These are phyloP conservation scores for Termitomyces sp. DNA, from an alignment of 768 basidiomycete species.

Conservation along the genomic window DNA sequence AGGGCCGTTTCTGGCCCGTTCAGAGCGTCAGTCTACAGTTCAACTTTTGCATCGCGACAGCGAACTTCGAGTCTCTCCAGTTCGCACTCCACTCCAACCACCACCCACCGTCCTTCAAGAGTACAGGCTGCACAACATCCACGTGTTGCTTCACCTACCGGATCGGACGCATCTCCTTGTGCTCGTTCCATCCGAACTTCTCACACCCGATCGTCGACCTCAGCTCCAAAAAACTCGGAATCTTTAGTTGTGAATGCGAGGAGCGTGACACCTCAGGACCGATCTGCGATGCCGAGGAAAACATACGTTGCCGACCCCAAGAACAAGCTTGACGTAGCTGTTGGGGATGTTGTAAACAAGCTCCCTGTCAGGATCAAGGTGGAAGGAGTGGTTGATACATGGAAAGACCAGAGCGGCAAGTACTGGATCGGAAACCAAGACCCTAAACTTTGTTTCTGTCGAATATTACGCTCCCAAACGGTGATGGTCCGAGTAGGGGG, in stretches of 20 bases:
- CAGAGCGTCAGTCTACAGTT: slow-evolving; percentile 40
- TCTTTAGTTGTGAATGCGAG: slow-evolving; percentile 32
- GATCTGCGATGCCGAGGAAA: slow-evolving; percentile 39
- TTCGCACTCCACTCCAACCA: slow-evolving; percentile 26
- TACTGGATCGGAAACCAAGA: slow-evolving; percentile 96
- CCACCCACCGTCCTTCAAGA: slow-evolving; percentile 33
- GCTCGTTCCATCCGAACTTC: slow-evolving; percentile 36
- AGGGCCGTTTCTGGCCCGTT: slow-evolving; percentile 72
- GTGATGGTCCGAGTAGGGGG: slow-evolving; percentile 97
- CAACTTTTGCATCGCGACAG: slow-evolving; percentile 83
- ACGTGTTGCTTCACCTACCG: slow-evolving; percentile 51
- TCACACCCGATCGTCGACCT: slow-evolving; percentile 36
- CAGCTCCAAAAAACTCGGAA: slow-evolving; percentile 60
- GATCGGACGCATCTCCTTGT: slow-evolving; percentile 51
- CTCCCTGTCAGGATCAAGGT: slow-evolving; percentile 81
- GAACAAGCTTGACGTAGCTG: slow-evolving; percentile 87
- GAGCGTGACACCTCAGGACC: slow-evolving; percentile 42
- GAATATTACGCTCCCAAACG: slow-evolving; percentile 84
- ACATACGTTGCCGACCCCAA: slow-evolving; percentile 85
- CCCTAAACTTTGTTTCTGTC: slow-evolving; percentile 85
- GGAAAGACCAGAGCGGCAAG: slow-evolving; percentile 91
- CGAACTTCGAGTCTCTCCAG: slow-evolving; percentile 62
- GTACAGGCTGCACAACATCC: slow-evolving; percentile 29
- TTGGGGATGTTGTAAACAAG: slow-evolving; percentile 87
- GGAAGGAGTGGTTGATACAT: slow-evolving; percentile 75